Conservation (phyloP, 2,329 filamentous ascomycete species). For the Sclerotinia borealis region DNA sequence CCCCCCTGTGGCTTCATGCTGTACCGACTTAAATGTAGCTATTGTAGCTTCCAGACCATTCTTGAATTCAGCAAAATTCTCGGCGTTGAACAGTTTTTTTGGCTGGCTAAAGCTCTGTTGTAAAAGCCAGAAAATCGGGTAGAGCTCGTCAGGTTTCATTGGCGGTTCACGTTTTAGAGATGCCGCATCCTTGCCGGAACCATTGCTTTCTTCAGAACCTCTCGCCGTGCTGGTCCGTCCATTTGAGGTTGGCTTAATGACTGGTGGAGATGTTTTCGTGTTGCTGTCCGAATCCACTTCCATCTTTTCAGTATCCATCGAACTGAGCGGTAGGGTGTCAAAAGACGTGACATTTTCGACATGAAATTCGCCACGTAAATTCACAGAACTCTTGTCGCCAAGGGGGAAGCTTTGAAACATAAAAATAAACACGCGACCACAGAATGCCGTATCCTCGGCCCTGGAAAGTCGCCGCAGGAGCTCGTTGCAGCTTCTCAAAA, state of each 20-base stretch:
- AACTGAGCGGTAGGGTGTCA: conserved; percentile 48
- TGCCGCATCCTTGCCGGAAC: conserved; percentile 39
- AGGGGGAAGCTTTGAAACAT: conserved; percentile 97
- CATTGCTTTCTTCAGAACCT: conserved; percentile 29
- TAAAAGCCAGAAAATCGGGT: conserved; percentile 89
- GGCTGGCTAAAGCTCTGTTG: conserved; percentile 91
- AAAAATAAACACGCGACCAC: conserved; percentile 95
- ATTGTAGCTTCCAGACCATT: conserved; percentile 56
- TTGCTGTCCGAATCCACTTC: conserved; percentile 54
- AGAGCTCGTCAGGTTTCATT: conserved; percentile 66
- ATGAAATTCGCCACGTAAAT: conserved; percentile 92
- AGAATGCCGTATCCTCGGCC: conserved; percentile 95
- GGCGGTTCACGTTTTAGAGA: conserved; percentile 35
- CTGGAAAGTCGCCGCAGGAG: conserved; percentile 87
- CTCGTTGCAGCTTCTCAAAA: conserved; percentile 93
- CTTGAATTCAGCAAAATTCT: conserved; percentile 62
- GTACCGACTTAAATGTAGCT: conserved; percentile 68
- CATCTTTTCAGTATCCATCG: conserved; percentile 49
- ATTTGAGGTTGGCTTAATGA: conserved; percentile 11
- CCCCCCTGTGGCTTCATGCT: conserved; percentile 41
- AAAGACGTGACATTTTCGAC: conserved; percentile 88
- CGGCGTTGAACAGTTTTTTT: conserved; percentile 67
- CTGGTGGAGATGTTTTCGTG: conserved; percentile 24
- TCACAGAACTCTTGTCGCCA: conserved; percentile 95
- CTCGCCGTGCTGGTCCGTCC: conserved; percentile 19